Evolutionary conservation across 768 basidiomycete species (phyloP).

Genomic region (Boletus subcaerulescens): DNA sequence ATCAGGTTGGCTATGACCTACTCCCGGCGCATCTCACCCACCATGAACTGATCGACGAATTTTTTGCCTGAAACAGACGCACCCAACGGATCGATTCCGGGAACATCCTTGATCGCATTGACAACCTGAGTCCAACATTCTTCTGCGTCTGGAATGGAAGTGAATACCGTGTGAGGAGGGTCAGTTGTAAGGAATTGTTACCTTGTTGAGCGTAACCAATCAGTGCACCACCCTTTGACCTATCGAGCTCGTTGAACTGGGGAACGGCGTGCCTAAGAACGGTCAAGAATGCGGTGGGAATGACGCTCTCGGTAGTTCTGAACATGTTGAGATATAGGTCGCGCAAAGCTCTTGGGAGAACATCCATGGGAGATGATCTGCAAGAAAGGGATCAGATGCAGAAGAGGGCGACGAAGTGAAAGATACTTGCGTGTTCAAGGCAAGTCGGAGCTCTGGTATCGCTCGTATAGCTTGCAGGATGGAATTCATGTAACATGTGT

Average conservation of each 20-base stretch:
- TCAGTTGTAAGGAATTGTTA: constrained; percentile 8
- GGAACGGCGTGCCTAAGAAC: constrained; percentile 76
- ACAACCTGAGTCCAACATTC: constrained; percentile 83
- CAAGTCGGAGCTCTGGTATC: constrained; percentile 82
- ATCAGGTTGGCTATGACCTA: constrained; percentile 17
- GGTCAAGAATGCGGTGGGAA: constrained; percentile 66
- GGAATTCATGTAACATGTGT: constrained; percentile 98
- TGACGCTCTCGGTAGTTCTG: constrained; percentile 70
- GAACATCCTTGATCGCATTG: constrained; percentile 68
- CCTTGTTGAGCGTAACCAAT: constrained; percentile 80
- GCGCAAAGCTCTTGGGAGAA: constrained; percentile 51
- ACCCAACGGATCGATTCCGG: constrained; percentile 38
- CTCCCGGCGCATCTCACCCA: constrained; percentile 76
- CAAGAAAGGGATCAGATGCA: neutral
- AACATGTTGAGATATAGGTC: constrained; percentile 73
- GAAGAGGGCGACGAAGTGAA: neutral
- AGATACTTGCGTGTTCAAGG: constrained; percentile 54
- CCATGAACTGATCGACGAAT: constrained; percentile 81
- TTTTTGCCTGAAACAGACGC: constrained; percentile 40
- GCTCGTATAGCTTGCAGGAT: constrained; percentile 91
- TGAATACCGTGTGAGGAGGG: neutral
- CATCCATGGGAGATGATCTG: constrained; percentile 39
- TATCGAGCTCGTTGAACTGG: constrained; percentile 81
- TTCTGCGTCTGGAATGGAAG: constrained; percentile 68
- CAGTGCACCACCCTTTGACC: constrained; percentile 38